Evolutionary conservation across 768 basidiomycete genomes (phyloP).

Genomic region (Paxillus rubicundulus): DNA sequence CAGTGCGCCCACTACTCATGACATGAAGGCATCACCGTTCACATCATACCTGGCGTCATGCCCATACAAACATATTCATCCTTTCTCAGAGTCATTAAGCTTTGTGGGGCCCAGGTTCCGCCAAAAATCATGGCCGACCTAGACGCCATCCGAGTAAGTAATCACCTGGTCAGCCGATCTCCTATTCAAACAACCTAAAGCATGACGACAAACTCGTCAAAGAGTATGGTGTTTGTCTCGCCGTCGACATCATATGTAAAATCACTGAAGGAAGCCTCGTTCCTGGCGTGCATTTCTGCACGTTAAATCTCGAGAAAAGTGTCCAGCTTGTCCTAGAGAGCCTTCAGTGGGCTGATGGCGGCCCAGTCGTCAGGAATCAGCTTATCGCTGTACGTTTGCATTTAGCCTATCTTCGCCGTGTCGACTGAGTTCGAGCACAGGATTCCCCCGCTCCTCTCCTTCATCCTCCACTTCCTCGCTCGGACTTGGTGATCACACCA

Average conservation of each 20-base stretch:
- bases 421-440: constrained; percentile 27
- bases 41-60: constrained; percentile 95
- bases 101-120: constrained; percentile 82
- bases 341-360: constrained; percentile 65
- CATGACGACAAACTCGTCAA: constrained; percentile 94
- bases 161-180: background rate
- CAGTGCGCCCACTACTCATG: constrained; percentile 6
- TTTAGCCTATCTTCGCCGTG: background rate
- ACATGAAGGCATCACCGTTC: constrained; percentile 76
- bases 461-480: constrained; percentile 27
- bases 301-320: constrained; percentile 95
- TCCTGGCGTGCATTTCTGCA: constrained; percentile 89
- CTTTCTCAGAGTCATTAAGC: constrained; percentile 85
- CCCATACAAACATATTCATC: constrained; percentile 96
- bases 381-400: constrained; percentile 57
- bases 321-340: constrained; percentile 80
- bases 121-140: constrained; percentile 60
- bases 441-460: constrained; percentile 37
- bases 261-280: constrained; percentile 56
- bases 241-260: constrained; percentile 72
- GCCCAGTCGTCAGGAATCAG: constrained; percentile 50
- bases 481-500: constrained; percentile 57
- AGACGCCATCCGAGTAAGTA: constrained; percentile 70
- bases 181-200: constrained; percentile 37
- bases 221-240: constrained; percentile 87